Evolutionary conservation across 2,329 filamentous ascomycete species (phyloP).

Genomic region (Aspergillus sp.): DNA sequence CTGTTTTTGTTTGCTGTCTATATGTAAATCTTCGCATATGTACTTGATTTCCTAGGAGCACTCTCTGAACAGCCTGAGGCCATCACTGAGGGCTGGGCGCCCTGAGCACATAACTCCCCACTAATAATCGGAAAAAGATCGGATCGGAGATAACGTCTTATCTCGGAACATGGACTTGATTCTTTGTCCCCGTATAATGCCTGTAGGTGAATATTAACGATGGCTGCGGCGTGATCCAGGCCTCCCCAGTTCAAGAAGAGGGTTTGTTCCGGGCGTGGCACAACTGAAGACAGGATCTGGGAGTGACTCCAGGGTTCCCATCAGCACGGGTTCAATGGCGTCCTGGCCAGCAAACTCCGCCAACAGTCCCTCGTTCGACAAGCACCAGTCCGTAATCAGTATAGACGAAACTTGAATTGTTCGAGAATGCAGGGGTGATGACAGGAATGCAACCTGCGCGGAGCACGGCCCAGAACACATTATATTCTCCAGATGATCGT

Average conservation of each 20-base stretch:
- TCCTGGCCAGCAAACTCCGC: conserved; percentile 8
- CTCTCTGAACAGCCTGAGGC: too few relatives aligned
- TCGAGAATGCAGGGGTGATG: conserved; percentile 34
- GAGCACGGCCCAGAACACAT: conserved; percentile 42
- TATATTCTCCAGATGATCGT: conserved; percentile 37
- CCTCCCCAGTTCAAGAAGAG: conserved; percentile 52
- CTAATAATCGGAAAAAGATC: conserved; percentile 28
- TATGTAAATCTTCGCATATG: neutral
- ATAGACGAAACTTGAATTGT: conserved; percentile 8
- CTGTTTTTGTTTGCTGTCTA: neutral
- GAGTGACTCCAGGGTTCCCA: conserved; percentile 27
- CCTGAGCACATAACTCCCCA: too few relatives aligned
- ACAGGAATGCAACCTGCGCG: conserved; percentile 37
- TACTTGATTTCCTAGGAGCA: too few relatives aligned
- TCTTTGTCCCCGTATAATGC: conserved; percentile 33
- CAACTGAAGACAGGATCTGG: conserved; percentile 39
- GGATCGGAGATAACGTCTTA: conserved; percentile 31
- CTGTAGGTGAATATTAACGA: conserved; percentile 54
- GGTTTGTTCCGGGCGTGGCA: conserved; percentile 27
- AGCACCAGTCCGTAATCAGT: neutral
- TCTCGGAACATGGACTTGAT: conserved; percentile 21
- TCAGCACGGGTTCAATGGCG: neutral
- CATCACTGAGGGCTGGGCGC: too few relatives aligned
- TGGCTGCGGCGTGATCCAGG: conserved; percentile 55
- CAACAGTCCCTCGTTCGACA: neutral